Evolutionary conservation across 2,329 filamentous ascomycete species (phyloP).

Genomic region (Sporothrix humicola): DNA sequence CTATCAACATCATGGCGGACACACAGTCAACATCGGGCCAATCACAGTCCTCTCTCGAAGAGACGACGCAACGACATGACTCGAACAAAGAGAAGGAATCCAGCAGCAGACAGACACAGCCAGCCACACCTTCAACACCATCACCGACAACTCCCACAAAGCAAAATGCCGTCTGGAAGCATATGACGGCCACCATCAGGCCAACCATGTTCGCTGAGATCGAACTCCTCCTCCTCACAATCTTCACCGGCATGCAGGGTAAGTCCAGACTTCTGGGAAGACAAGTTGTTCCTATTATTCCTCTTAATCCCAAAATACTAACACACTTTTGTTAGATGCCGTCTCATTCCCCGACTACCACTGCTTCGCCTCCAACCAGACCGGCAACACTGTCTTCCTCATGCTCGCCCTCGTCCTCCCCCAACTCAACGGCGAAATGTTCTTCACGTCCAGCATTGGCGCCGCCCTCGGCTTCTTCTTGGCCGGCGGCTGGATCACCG

Average conservation of each 20-base stretch:
- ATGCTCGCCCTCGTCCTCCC: constrained; percentile 58
- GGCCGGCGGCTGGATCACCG: constrained; percentile 59
- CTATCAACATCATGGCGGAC: background rate
- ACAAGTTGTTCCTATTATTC: no score
- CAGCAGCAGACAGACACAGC: background rate
- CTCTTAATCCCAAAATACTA: background rate
- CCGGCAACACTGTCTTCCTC: constrained; percentile 68
- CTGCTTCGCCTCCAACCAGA: constrained; percentile 69
- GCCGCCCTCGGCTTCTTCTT: constrained; percentile 62
- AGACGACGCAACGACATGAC: no score
- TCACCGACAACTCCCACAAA: background rate
- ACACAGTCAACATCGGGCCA: background rate
- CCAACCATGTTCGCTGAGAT: constrained; percentile 52
- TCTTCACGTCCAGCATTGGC: constrained; percentile 60
- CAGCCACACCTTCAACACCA: background rate
- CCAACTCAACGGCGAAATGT: constrained; percentile 54
- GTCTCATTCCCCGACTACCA: constrained; percentile 65
- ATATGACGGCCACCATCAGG: constrained; percentile 46
- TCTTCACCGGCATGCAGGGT: constrained; percentile 60
- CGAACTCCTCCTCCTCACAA: constrained; percentile 55
- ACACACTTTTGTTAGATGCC: constrained; percentile 44
- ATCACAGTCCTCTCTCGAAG: constrained; percentile 25
- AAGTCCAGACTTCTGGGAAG: constrained; percentile 25
- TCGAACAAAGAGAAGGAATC: background rate
- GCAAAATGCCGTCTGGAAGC: constrained; percentile 37